Percentiles rank a stretch among this genome's conserved stretches.
These are phyloP conservation scores for Phytophthora melonis DNA, from an alignment of 352 stramenopile genomes.

Conservation along the genomic window DNA sequence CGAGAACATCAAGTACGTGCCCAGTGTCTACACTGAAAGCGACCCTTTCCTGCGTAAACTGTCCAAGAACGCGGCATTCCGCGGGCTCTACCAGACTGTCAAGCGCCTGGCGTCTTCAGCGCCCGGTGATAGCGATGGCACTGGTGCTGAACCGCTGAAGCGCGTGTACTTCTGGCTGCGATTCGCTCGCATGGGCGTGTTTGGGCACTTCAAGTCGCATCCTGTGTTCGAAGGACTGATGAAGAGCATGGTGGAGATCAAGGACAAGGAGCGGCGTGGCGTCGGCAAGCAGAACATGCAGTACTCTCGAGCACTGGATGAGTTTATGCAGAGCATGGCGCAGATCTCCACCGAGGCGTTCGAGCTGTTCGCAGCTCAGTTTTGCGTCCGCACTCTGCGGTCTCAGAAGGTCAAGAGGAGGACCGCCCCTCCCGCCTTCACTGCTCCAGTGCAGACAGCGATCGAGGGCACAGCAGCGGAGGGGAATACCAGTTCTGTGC, in stretches of 20 bases:
- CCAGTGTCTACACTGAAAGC: slow-evolving; percentile 78
- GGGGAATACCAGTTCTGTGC: slow-evolving; percentile 16
- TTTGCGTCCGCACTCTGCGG: slow-evolving; percentile 76
- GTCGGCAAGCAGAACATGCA: slow-evolving; percentile 90
- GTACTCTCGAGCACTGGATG: slow-evolving; percentile 75
- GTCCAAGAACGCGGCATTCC: slow-evolving; percentile 80
- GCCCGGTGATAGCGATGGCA: slow-evolving; percentile 14
- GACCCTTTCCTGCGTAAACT: slow-evolving; percentile 84
- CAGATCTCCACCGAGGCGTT: slow-evolving; percentile 78
- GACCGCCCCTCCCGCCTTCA: slow-evolving; percentile 7
- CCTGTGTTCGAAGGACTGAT: slow-evolving; percentile 81
- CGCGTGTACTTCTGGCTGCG: slow-evolving; percentile 74
- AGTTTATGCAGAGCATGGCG: slow-evolving; percentile 74
- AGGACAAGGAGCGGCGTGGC: slow-evolving; percentile 82
- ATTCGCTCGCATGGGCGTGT: slow-evolving; percentile 77
- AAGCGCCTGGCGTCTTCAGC: slow-evolving; percentile 39
- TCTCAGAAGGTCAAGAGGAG: slow-evolving; percentile 79
- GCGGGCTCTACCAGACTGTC: slow-evolving; percentile 69
- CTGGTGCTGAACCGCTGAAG: slow-evolving; percentile 42
- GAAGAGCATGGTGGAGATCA: slow-evolving; percentile 84
- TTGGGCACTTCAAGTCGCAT: slow-evolving; percentile 74
- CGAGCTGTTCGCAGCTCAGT: slow-evolving; percentile 78
- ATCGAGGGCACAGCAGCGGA: slow-evolving; percentile 6
- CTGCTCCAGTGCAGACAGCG: slow-evolving; percentile 8
- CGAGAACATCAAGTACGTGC: slow-evolving; percentile 85